These are phyloP conservation scores for Xylaria bambusicola DNA, from an alignment of 495 filamentous ascomycete genomes.

Conservation along the genomic window DNA sequence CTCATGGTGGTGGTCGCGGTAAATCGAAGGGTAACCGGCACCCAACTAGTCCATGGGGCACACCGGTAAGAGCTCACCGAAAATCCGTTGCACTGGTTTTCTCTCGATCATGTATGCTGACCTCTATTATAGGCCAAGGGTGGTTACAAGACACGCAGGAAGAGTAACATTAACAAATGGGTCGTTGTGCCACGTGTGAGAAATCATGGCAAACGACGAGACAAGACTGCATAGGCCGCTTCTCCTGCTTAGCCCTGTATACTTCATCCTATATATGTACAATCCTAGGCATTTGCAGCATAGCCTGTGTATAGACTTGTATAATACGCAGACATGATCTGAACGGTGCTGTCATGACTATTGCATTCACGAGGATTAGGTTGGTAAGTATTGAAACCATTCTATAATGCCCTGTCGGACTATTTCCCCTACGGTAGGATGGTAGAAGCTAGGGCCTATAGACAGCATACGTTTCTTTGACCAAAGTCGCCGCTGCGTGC, in stretches of 20 bases:
- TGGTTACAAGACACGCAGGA: conserved; percentile 89
- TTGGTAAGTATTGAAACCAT: background rate
- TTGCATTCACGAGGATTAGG: background rate
- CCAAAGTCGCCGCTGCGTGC: too few species aligned
- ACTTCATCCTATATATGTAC: conserved; percentile 34
- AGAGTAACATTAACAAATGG: conserved; percentile 74
- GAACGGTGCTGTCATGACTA: background rate
- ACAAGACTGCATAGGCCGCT: conserved; percentile 43
- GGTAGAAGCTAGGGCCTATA: too few species aligned
- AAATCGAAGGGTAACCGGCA: conserved; percentile 98
- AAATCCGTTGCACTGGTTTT: background rate
- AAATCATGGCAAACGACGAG: conserved; percentile 72
- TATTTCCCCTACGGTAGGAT: too few species aligned
- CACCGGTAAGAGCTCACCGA: conserved; percentile 66
- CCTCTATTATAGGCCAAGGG: conserved; percentile 72
- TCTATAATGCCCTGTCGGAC: too few species aligned
- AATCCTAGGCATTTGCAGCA: conserved; percentile 21
- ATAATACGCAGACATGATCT: conserved; percentile 23
- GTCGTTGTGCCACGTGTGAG: conserved; percentile 73
- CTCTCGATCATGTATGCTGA: conserved; percentile 33
- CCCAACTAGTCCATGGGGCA: conserved; percentile 94
- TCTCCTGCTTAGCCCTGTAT: conserved; percentile 19
- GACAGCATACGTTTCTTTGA: too few species aligned
- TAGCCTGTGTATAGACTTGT: conserved; percentile 31
- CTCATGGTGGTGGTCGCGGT: conserved; percentile 96